Evolutionary conservation across 768 basidiomycete species (phyloP).

Genomic region (Mycena rebaudengoi): DNA sequence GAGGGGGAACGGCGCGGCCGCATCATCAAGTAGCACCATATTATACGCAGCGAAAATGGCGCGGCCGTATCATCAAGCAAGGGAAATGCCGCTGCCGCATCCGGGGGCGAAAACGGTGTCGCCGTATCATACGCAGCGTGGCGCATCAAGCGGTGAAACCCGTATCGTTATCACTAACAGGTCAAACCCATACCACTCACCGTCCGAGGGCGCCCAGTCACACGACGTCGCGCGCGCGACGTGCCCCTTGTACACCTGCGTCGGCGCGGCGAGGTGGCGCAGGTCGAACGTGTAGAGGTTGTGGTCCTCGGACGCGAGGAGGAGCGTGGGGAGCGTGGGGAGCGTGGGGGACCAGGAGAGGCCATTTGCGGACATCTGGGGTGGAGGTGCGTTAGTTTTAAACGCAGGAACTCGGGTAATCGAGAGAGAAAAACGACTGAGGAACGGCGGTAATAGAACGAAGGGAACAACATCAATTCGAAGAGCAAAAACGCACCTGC

Average conservation of each 20-base stretch:
- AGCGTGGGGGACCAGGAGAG: conserved; percentile 97
- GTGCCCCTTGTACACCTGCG: conserved; percentile 96
- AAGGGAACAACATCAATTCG: neutral
- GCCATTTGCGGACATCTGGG: conserved; percentile 86
- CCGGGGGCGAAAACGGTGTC: no score
- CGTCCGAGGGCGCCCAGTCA: conserved; percentile 99
- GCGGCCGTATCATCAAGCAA: no score
- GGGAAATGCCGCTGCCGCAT: no score
- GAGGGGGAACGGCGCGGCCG: no score
- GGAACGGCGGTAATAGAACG: neutral
- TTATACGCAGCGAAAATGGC: no score
- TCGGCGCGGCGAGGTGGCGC: conserved; percentile 80
- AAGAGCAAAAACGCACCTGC: conserved; percentile 59
- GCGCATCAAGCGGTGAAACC: no score
- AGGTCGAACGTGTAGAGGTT: conserved; percentile 99
- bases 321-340: conserved; percentile 87
- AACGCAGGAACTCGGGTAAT: neutral
- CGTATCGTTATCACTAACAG: no score
- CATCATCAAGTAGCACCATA: no score
- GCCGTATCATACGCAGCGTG: no score
- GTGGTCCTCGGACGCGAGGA: conserved; percentile 98
- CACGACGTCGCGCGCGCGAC: conserved; percentile 97
- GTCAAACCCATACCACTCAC: no score
- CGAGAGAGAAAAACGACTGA: no score
- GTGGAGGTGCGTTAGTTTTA: neutral